These are phyloP conservation scores for Friedmanniomyces endolithicus DNA, from an alignment of 495 filamentous ascomycete species.

Conservation along the genomic window DNA sequence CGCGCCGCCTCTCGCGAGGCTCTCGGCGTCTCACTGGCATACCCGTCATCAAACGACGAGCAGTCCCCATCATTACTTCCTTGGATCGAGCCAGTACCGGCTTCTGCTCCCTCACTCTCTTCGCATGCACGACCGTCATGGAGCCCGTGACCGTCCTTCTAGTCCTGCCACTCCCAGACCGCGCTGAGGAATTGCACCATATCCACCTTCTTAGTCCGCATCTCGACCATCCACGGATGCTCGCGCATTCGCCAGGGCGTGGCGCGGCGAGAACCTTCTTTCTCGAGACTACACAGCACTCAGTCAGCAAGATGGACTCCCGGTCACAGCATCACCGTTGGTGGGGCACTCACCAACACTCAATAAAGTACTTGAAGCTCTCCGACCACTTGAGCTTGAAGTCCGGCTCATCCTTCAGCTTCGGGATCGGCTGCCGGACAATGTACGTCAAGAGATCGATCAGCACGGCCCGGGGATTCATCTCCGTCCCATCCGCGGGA, in stretches of 20 bases:
- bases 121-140: background rate
- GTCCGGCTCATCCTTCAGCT: conserved; percentile 83
- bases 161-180: conserved; percentile 85
- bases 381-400: conserved; percentile 67
- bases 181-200: conserved; percentile 84
- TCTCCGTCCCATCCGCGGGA: conserved; percentile 88
- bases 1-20: too few species aligned
- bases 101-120: background rate
- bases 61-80: too few species aligned
- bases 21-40: background rate
- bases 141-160: background rate
- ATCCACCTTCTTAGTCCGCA: conserved; percentile 89
- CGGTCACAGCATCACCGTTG: background rate
- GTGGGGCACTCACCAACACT: conserved; percentile 74
- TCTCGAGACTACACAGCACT: conserved; percentile 61
- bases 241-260: conserved; percentile 98
- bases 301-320: conserved; percentile 15
- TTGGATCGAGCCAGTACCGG: background rate
- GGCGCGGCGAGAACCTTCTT: conserved; percentile 73
- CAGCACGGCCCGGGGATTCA: conserved; percentile 71
- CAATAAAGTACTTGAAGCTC: conserved; percentile 97
- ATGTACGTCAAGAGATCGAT: conserved; percentile 97
- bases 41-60: background rate
- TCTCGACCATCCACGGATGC: conserved; percentile 96
- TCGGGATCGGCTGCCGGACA: conserved; percentile 87